These are phyloP conservation scores for Amauroascus niger DNA, from an alignment of 2,329 filamentous ascomycete genomes.

Conservation along the genomic window DNA sequence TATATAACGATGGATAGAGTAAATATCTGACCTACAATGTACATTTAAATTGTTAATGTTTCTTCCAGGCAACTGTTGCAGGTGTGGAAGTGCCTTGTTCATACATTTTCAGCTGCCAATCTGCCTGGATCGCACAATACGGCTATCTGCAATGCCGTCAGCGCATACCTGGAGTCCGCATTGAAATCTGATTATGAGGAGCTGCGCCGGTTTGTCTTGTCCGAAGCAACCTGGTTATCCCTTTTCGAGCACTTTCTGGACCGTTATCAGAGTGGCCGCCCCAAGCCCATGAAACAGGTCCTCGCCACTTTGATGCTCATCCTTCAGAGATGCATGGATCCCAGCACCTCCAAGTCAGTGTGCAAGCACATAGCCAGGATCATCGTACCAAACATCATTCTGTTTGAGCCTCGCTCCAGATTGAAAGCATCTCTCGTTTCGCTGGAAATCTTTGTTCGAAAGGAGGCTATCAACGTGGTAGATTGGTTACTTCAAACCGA, in stretches of 20 bases:
- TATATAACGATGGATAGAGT: not conserved
- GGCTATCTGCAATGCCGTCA: slow-evolving; percentile 37
- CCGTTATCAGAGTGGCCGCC: slow-evolving; percentile 35
- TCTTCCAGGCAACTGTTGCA: slow-evolving; percentile 18
- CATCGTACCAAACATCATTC: slow-evolving; percentile 30
- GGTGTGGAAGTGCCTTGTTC: slow-evolving; percentile 34
- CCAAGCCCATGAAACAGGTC: slow-evolving; percentile 39
- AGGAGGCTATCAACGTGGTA: slow-evolving; percentile 27
- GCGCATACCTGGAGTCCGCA: slow-evolving; percentile 36
- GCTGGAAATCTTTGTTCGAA: slow-evolving; percentile 32
- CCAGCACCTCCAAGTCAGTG: slow-evolving; percentile 21
- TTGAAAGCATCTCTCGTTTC: slow-evolving; percentile 31
- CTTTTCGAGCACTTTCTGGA: slow-evolving; percentile 34
- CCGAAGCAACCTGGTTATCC: slow-evolving; percentile 31
- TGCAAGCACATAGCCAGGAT: slow-evolving; percentile 21
- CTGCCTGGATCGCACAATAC: slow-evolving; percentile 34
- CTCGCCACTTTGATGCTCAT: slow-evolving; percentile 33
- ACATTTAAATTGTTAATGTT: slow-evolving; percentile 1
- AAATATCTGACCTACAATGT: not conserved
- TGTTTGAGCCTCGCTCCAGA: slow-evolving; percentile 32
- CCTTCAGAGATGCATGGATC: slow-evolving; percentile 23
- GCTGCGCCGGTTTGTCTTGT: slow-evolving; percentile 29
- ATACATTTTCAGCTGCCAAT: slow-evolving; percentile 33
- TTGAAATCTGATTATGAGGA: slow-evolving; percentile 24
- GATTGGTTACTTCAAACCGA: slow-evolving; percentile 26